phyloP scores from a whole-genome alignment of 176 grass and related monocot species.

The Tillandsia leiboldiana region DNA sequence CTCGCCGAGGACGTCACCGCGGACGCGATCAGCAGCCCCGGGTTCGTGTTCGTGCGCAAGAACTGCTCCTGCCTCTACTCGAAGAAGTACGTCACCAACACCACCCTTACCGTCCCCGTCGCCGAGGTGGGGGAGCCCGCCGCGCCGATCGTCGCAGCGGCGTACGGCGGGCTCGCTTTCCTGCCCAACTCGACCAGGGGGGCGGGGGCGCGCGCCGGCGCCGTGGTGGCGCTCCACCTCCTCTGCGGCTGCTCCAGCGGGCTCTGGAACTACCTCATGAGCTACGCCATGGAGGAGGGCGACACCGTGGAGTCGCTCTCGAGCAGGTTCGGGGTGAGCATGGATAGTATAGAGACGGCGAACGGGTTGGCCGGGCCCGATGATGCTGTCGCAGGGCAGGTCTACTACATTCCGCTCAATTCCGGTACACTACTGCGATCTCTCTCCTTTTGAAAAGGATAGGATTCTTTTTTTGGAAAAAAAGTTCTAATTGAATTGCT shows the following conservation, averaged over 20 bases:
- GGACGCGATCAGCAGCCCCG: slow-evolving; percentile 66
- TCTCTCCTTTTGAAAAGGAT: not conserved
- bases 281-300: slow-evolving; percentile 64
- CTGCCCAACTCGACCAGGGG: slow-evolving; percentile 41
- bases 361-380: slow-evolving; percentile 77
- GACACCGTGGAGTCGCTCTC: slow-evolving; percentile 77
- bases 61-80: slow-evolving; percentile 89
- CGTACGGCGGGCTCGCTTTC: slow-evolving; percentile 53
- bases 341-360: slow-evolving; percentile 92
- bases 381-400: slow-evolving; percentile 35
- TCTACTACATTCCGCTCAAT: slow-evolving; percentile 92
- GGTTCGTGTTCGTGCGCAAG: slow-evolving; percentile 85
- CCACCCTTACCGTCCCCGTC: slow-evolving; percentile 63
- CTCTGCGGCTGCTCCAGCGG: slow-evolving; percentile 84
- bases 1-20: slow-evolving; percentile 60
- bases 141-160: slow-evolving; percentile 26
- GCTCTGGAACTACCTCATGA: slow-evolving; percentile 94
- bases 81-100: slow-evolving; percentile 75
- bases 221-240: slow-evolving; percentile 77
- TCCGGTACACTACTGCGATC: slow-evolving; percentile 35
- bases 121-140: slow-evolving; percentile 6
- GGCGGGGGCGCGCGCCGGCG: slow-evolving; percentile 40
- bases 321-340: slow-evolving; percentile 88
- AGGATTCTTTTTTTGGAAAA: not conserved
- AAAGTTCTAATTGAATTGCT: not conserved